phyloP scores from a whole-genome alignment of 179 eudicot species.

The Patellifolia procumbens region DNA sequence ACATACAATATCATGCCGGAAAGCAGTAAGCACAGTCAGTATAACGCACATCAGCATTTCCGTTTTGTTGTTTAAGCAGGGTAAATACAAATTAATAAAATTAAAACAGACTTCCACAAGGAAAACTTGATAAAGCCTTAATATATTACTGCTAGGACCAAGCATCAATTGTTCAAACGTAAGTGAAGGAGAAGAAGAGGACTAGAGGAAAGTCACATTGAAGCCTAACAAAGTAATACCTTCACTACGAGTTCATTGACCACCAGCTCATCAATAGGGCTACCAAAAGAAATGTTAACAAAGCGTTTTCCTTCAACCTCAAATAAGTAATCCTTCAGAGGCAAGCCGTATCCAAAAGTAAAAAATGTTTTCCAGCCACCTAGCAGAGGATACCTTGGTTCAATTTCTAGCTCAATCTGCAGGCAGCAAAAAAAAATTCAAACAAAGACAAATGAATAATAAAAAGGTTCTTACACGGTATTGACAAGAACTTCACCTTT shows the following conservation, averaged over 20 bases:
- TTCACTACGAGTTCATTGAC: conserved; percentile 74
- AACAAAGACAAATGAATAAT: conserved; percentile 14
- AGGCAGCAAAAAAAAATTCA: conserved; percentile 26
- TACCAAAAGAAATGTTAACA: conserved; percentile 67
- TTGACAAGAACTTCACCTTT: conserved; percentile 44
- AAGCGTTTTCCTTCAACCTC: conserved; percentile 76
- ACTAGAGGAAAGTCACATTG: background rate
- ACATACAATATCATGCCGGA: background rate
- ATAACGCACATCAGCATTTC: background rate
- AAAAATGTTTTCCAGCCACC: conserved; percentile 97
- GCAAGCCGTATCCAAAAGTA: conserved; percentile 89
- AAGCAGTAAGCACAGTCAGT: background rate
- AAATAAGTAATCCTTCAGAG: conserved; percentile 81
- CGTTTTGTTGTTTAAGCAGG: background rate
- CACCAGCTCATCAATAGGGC: conserved; percentile 73
- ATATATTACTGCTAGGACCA: background rate
- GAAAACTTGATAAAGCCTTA: background rate
- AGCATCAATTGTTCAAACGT: background rate
- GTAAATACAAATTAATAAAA: background rate
- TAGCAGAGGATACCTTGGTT: conserved; percentile 92
- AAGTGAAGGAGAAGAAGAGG: background rate
- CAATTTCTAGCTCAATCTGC: conserved; percentile 90
- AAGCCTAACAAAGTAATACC: conserved; percentile 46
- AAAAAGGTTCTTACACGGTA: background rate
- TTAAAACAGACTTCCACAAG: background rate